Evolutionary conservation across 2,329 filamentous ascomycete genomes (phyloP).

Genomic region (Fusarium sarcochroum): DNA sequence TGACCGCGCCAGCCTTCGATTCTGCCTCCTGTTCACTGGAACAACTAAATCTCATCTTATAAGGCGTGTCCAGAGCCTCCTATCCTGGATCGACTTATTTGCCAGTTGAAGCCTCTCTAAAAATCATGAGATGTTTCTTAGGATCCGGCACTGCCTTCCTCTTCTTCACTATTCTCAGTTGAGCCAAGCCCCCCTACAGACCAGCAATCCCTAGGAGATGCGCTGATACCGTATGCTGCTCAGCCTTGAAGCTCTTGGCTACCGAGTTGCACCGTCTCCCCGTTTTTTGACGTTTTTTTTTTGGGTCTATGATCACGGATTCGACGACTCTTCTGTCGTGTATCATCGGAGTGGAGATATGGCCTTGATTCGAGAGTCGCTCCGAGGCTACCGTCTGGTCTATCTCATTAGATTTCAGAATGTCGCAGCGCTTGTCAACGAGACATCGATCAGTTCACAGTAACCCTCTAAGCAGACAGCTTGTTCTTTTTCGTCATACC

Average conservation of each 20-base stretch:
- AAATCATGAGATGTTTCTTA: slow-evolving; percentile 20
- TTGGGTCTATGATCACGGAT: slow-evolving; percentile 5
- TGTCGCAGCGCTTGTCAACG: slow-evolving; percentile 17
- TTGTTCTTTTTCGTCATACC: slow-evolving; percentile 24
- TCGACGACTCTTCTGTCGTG: slow-evolving; percentile 17
- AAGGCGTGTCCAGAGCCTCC: background rate
- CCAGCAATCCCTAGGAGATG: slow-evolving; percentile 11
- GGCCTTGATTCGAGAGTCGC: slow-evolving; percentile 14
- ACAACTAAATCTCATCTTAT: background rate
- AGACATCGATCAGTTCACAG: slow-evolving; percentile 26
- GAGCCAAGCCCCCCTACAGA: slow-evolving; percentile 19
- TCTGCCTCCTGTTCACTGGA: background rate
- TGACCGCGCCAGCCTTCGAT: background rate
- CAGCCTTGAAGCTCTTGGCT: background rate
- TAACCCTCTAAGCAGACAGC: slow-evolving; percentile 26
- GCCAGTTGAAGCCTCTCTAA: slow-evolving; percentile 8
- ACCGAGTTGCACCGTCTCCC: background rate
- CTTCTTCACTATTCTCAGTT: slow-evolving; percentile 23
- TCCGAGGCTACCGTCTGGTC: slow-evolving; percentile 6
- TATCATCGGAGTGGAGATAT: slow-evolving; percentile 24
- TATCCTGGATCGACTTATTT: background rate
- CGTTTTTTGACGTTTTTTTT: background rate
- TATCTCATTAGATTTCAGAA: slow-evolving; percentile 22
- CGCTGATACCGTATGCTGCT: slow-evolving; percentile 3
- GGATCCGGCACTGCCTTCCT: slow-evolving; percentile 27